Evolutionary conservation across 2,329 filamentous ascomycete genomes (phyloP), one percentile per base, ranked within the genome.

Genomic region (Niveomyces coronatus): DNA sequence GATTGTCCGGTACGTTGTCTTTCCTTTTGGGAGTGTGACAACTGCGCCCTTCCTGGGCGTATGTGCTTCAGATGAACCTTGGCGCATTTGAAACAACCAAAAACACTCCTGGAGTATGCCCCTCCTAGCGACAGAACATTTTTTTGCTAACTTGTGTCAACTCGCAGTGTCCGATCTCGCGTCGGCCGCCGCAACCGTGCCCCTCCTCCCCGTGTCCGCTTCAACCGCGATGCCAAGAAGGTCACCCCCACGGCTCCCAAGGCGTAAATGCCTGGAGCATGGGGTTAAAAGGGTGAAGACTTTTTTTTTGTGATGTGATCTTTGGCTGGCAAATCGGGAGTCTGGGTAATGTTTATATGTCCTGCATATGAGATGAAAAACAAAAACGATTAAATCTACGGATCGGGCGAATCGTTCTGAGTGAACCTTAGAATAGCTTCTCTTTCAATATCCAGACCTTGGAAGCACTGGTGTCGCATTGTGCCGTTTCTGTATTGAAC

Each of bases 191-290:
- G 91, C 72, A 98, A 98, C 85, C 86, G 91, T 68, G 89, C 89
- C 60, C 93, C 91, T 60, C 91, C 91, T 56, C 91, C 91, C 63
- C 81, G 91, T 65, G 88, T 98, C 61, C 79, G 91, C 61, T 98
- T 94, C 86, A 98, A 98, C 85, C 95, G 96, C 83, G 91, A 98
- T 64, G 89, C 88, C 77, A 98, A 98, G 87, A 98, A 98, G 84
- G 81, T 98, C 65, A 82, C 81, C 67, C 87, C 89, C 53, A 83
- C 82, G 63, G 35, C 53, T 49, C 52, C 60, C 43, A 63, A 63
- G 59, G 57, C 45, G 49, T 63, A 58, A 50, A 45, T n/a, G n/a
- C n/a, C 46, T 49, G 51, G 49, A 31, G 27, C 26, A 19, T 16
- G 29, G 11, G 22, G 23, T 27, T 18, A 15, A 31, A 39, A 40